Evolutionary conservation across 2,329 filamentous ascomycete genomes (phyloP), one percentile per base, ranked within the genome.

Genomic region (Aureobasidium mangrovei): DNA sequence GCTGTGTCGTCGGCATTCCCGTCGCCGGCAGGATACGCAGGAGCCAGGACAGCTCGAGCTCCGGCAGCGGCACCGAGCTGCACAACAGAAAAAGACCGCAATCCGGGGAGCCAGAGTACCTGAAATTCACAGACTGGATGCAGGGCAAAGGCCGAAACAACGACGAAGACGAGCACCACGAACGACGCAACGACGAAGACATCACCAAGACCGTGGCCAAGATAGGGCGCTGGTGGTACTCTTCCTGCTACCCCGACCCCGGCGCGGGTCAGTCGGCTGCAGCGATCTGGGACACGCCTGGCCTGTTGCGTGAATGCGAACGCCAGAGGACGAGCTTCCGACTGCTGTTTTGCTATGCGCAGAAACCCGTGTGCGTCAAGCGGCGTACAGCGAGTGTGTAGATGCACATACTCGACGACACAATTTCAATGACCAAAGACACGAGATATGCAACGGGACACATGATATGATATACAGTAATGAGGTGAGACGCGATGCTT

Each of bases 151-250:
- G 32, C 12, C 33, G 35, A 10, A 40, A 47, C 42, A 36, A 27
- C 3, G 44, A 54, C 29, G 44, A 48, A 29, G 43, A 54, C 24
- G 26, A 47, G 41, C 44, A 31, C 27, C 33, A 43, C 26, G 36
- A 47, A 33, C 45, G 43, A 33, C 43, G 66, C 26, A 71, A 86
- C 26, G 89, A 95, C 61, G 88, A 90, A 64, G 85, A 83, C 60
- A 95, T 97, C 65, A 88, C 89, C 10, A 91, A 88, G 65, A 95
- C 95, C 77, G 90, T 97, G 26, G 86, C 90, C 12, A 85, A 84
- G 59, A 91, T 97, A 8, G 91, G 90, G 2, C 80, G 93, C 41
- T 97, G 91, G 89, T 98, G 93, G 93, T 97, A 95, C 70, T 87
- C 83, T 7, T 82, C 86, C 51, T 96, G 91, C 74, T 97, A 96